Evolutionary conservation across 345 rosid genomes (phyloP).

Genomic region (Lumnitzera racemosa): DNA sequence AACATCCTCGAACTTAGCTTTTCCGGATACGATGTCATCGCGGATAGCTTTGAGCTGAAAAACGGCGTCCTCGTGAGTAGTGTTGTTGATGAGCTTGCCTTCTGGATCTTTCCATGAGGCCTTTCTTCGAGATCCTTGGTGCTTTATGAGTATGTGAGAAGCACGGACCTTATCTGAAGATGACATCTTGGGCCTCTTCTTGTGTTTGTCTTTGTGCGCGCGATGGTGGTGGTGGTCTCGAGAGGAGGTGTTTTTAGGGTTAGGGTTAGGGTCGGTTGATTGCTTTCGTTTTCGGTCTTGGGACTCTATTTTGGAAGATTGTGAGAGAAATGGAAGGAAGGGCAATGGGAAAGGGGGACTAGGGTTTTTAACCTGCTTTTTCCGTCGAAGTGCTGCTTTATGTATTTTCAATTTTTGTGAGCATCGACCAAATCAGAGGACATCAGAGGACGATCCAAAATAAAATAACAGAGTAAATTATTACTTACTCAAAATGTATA

Average conservation of each 20-base stretch:
- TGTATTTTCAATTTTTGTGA: too few species aligned
- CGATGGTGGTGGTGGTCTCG: slow-evolving; percentile 1
- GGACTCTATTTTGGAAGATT: slow-evolving; percentile 40
- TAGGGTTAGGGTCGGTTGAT: slow-evolving; percentile 20
- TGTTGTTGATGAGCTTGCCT: slow-evolving; percentile 59
- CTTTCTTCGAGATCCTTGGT: slow-evolving; percentile 85
- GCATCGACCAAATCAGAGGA: too few species aligned
- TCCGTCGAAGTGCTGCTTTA: too few species aligned
- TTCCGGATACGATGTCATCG: slow-evolving; percentile 73
- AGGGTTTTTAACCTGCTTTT: background rate
- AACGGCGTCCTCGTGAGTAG: slow-evolving; percentile 63
- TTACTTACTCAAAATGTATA: too few species aligned
- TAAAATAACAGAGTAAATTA: too few species aligned
- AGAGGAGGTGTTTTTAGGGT: slow-evolving; percentile 30
- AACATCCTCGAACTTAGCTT: slow-evolving; percentile 65
- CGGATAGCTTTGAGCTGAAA: slow-evolving; percentile 64
- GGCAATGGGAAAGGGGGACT: background rate
- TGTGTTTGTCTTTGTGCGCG: slow-evolving; percentile 15
- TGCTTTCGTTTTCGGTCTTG: slow-evolving; percentile 52
- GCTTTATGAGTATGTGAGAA: slow-evolving; percentile 89
- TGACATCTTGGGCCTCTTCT: slow-evolving; percentile 29
- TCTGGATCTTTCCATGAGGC: slow-evolving; percentile 99
- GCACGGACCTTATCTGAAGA: slow-evolving; percentile 60
- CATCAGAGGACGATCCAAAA: too few species aligned
- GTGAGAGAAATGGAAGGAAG: background rate